phyloP scores from a whole-genome alignment of 805 yeast genomes.

The Yarrowia porcina region DNA sequence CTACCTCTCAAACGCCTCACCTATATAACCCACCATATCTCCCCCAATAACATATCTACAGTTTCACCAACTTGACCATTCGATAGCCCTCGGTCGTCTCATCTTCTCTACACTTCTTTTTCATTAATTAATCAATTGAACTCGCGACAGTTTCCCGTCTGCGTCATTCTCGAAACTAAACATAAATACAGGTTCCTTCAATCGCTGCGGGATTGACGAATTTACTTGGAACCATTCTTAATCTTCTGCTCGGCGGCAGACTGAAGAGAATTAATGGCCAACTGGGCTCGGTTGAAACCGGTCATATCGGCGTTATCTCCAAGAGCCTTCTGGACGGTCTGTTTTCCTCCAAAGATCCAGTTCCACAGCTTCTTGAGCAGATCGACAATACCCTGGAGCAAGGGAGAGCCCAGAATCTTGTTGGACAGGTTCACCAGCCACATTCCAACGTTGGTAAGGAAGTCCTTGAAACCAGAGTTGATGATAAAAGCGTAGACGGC shows the following conservation, averaged over 20 bases:
- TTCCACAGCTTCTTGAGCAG: constrained; percentile 7
- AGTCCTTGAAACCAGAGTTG: constrained; percentile 18
- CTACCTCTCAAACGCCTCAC: too few species aligned
- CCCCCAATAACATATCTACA: too few species aligned
- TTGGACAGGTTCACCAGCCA: constrained; percentile 15
- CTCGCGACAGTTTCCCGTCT: too few species aligned
- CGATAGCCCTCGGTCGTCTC: too few species aligned
- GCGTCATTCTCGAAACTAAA: neutral
- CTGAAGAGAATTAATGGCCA: constrained; percentile 6
- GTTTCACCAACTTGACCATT: too few species aligned
- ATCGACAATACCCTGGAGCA: constrained; percentile 4
- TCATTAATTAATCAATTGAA: too few species aligned
- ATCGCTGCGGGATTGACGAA: neutral
- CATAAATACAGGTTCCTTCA: too few species aligned
- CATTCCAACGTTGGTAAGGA: constrained; percentile 2
- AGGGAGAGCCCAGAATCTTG: constrained; percentile 18
- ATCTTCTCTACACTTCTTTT: too few species aligned
- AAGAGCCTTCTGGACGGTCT: constrained; percentile 1
- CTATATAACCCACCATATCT: too few species aligned
- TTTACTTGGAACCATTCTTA: neutral
- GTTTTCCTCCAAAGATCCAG: neutral
- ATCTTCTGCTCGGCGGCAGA: constrained; percentile 12
- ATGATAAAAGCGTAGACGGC: constrained; percentile 11
- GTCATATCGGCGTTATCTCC: neutral
- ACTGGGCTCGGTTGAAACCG: constrained; percentile 4